phyloP scores from a whole-genome alignment of 208 protist genomes.

The Crithidia mellificae region DNA sequence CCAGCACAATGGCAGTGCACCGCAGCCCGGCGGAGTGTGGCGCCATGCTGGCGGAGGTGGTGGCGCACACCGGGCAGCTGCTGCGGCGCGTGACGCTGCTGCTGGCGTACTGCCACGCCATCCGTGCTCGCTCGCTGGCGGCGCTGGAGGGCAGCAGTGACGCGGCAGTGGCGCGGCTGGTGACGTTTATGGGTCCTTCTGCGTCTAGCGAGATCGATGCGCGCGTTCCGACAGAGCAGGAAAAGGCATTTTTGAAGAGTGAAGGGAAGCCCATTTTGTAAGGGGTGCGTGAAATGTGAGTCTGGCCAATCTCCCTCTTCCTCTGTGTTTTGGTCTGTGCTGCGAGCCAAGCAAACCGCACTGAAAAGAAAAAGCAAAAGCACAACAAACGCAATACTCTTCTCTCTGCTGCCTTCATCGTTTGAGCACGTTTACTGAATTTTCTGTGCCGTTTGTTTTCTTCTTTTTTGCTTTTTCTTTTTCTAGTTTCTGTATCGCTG shows the following conservation, averaged over 20 bases:
- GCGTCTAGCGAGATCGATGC: conserved; percentile 13
- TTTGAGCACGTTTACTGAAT: too few relatives aligned
- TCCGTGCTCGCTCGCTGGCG: conserved; percentile 24
- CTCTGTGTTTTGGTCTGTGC: neutral
- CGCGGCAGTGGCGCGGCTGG: conserved; percentile 13
- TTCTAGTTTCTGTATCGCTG: neutral
- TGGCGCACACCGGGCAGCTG: conserved; percentile 24
- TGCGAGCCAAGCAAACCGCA: too few relatives aligned
- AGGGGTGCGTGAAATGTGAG: too few relatives aligned
- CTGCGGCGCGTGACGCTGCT: conserved; percentile 27
- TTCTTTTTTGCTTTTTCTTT: neutral
- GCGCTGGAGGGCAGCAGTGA: conserved; percentile 24
- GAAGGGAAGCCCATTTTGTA: neutral
- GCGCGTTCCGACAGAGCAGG: conserved; percentile 23
- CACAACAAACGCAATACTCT: neutral
- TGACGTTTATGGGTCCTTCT: conserved; percentile 12
- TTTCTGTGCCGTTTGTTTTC: too few relatives aligned
- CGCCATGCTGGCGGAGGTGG: conserved; percentile 16
- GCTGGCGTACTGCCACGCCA: conserved; percentile 26
- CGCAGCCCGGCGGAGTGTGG: conserved; percentile 19
- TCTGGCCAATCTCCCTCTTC: too few relatives aligned
- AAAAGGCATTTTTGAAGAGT: conserved; percentile 29
- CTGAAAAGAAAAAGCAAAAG: too few relatives aligned
- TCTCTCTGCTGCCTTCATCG: neutral
- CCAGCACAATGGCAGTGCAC: conserved; percentile 7